Evolutionary conservation across 441 rosid species (phyloP).

Genomic region (Erysimum pusillum): DNA sequence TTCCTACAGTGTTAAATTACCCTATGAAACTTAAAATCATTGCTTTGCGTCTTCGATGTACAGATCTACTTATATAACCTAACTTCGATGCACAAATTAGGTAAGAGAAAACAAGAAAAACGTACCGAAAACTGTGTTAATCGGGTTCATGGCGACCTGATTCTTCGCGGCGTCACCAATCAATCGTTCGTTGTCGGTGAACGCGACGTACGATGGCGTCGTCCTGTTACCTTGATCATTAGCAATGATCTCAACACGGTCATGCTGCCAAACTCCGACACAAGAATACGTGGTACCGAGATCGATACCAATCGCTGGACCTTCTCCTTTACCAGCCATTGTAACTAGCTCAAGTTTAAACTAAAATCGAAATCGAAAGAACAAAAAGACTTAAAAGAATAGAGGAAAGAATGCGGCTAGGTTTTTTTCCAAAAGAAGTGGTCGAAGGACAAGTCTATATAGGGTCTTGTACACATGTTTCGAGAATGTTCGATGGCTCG

Average conservation of each 20-base stretch:
- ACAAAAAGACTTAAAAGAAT: background rate
- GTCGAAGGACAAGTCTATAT: slow-evolving; percentile 28
- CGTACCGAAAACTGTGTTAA: slow-evolving; percentile 67
- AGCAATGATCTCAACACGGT: slow-evolving; percentile 68
- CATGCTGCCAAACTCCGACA: slow-evolving; percentile 71
- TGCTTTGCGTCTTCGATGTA: background rate
- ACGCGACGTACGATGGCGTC: slow-evolving; percentile 64
- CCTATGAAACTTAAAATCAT: background rate
- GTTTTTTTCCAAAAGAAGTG: slow-evolving; percentile 17
- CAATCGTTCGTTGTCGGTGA: slow-evolving; percentile 62
- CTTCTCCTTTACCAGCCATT: slow-evolving; percentile 71
- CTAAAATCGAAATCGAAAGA: background rate
- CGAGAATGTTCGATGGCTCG: slow-evolving; percentile 53
- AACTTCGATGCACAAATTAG: background rate
- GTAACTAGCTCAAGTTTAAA: background rate
- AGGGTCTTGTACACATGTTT: slow-evolving; percentile 35
- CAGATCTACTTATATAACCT: slow-evolving; percentile 27
- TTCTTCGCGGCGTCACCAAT: slow-evolving; percentile 72
- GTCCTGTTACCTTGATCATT: slow-evolving; percentile 70
- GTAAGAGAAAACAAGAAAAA: background rate
- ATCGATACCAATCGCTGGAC: slow-evolving; percentile 72
- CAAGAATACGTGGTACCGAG: slow-evolving; percentile 66
- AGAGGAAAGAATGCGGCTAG: slow-evolving; percentile 28
- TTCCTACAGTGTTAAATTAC: background rate
- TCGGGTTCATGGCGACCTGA: slow-evolving; percentile 71